Evolutionary conservation across 768 basidiomycete species (phyloP), one percentile per base, ranked within the genome.

Genomic region (Collybia nuda): DNA sequence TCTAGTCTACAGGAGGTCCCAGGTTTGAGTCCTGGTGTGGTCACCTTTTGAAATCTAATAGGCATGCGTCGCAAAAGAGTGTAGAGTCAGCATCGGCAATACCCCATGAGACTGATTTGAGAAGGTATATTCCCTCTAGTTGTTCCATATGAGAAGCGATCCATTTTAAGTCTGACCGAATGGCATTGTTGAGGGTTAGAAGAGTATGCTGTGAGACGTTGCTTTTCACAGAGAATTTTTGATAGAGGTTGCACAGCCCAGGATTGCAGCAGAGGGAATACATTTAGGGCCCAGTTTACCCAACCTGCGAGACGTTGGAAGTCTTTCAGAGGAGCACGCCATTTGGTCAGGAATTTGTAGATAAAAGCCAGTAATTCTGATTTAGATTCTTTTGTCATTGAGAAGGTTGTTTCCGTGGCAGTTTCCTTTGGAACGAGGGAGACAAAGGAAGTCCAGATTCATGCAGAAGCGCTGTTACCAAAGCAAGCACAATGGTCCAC

Each of bases 251-350:
- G 3, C n/a, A 40, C 17, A 40, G 19, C 11, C 40, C 17, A n/a
- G 3, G 40, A 54, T 0, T 58, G 53, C 0, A 70, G 50, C 0
- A 68, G 53, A 0, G 71, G 70, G 21, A 55, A 67, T 2, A 71
- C 67, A 44, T 75, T 75, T 24, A 75, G 55, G 0, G 56, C 45
- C 73, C 75, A 78, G 48, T 75, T 77, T 8, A 70, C 35, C 54
- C 63, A 69, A 0, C 76, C 75, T 0, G 63, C 64, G 1, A 75
- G 47, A 26, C 56, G 55, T 7, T 58, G 28, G n/a, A 42, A 22
- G 24, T 50, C 42, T 5, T 51, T 39, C 7, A 1, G 55, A 42
- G 15, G 23, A 12, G 23, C n/a, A n/a, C n/a, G n/a, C n/a, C 21
- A 7, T 39, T 18, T n/a, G n/a, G n/a, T n/a, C n/a, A n/a, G n/a